Evolutionary conservation across 2,329 filamentous ascomycete species (phyloP).

Genomic region (Fusarium heterosporum): DNA sequence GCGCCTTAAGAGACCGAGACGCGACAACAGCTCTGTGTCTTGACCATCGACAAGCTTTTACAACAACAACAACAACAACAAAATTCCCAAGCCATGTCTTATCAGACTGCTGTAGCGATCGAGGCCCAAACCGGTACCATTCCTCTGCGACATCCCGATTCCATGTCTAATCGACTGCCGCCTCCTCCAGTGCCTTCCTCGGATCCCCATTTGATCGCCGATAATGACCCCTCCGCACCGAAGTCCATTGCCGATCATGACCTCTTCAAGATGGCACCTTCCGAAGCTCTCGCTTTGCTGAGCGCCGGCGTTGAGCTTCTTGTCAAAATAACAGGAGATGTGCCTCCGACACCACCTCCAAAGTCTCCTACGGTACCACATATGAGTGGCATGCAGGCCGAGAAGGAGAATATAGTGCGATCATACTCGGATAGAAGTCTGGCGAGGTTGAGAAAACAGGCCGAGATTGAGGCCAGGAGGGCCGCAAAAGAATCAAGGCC

Average conservation of each 20-base stretch:
- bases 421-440: slow-evolving; percentile 68
- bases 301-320: slow-evolving; percentile 77
- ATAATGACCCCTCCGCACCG: slow-evolving; percentile 42
- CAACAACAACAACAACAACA: background rate
- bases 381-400: slow-evolving; percentile 71
- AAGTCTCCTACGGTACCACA: slow-evolving; percentile 72
- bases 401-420: slow-evolving; percentile 70
- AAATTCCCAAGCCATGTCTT: slow-evolving; percentile 40
- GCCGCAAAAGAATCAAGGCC: slow-evolving; percentile 31
- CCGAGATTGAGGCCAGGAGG: slow-evolving; percentile 49
- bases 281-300: slow-evolving; percentile 83
- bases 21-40: slow-evolving; percentile 43
- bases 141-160: slow-evolving; percentile 37
- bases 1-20: slow-evolving; percentile 46
- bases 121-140: slow-evolving; percentile 39
- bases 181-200: slow-evolving; percentile 58
- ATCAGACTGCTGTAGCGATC: slow-evolving; percentile 38
- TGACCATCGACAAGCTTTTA: slow-evolving; percentile 31
- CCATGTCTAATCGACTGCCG: slow-evolving; percentile 48
- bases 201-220: slow-evolving; percentile 51
- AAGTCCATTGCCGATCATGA: slow-evolving; percentile 63
- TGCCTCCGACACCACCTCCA: slow-evolving; percentile 82
- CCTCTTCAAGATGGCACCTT: slow-evolving; percentile 77
- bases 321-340: slow-evolving; percentile 78
- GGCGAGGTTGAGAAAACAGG: slow-evolving; percentile 57